Evolutionary conservation across 495 filamentous ascomycete genomes (phyloP), one percentile per base, ranked within the genome.

Genomic region (Barbatosphaeria neglecta): DNA sequence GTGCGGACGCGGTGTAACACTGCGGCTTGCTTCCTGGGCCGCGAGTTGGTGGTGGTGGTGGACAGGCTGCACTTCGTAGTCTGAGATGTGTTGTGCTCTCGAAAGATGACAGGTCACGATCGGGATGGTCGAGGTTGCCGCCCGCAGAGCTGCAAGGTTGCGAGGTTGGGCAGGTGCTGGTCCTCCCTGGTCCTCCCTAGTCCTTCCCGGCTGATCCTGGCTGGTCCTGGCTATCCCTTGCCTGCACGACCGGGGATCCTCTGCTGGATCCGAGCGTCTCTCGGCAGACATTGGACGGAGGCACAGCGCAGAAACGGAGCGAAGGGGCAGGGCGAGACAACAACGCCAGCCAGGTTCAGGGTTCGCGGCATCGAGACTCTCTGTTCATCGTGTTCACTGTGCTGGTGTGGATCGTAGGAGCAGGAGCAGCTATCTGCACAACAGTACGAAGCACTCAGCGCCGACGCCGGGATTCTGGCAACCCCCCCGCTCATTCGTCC

Each of bases 1-100:
- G 49, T 52, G 38, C 45, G 39, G 47, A 45, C 46, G 45, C 44
- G 28, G 45, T 53, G 52, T 53, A 43, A 50, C 52, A 24, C 20
- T 49, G 45, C 33, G 18, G 43, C 22, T 39, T 51, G 48, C 41
- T 31, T 20, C 15, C 10, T 22, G 39, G 22, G 24, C 10, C 20
- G 13, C 39, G 20, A 23, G 9, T 22, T 2, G 13, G 16, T 37
- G 33, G 33, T n/a, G 11, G 15, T 33, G 28, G 28, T 16, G 15
- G 33, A 37, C 33, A 37, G 33, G 13, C 33, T 37, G 15, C 13
- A 37, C 15, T 4, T 13, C 15, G 4, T 37, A 5, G 33, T 5
- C 33, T 11, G 18, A n/a, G 33, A 3, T 37, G 18, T 37, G 13
- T n/a, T n/a, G 15, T n/a, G 31, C 31, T 35, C 31, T 3, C 3